phyloP scores from a whole-genome alignment of 768 basidiomycete genomes.

The Hygrocybe punicea region DNA sequence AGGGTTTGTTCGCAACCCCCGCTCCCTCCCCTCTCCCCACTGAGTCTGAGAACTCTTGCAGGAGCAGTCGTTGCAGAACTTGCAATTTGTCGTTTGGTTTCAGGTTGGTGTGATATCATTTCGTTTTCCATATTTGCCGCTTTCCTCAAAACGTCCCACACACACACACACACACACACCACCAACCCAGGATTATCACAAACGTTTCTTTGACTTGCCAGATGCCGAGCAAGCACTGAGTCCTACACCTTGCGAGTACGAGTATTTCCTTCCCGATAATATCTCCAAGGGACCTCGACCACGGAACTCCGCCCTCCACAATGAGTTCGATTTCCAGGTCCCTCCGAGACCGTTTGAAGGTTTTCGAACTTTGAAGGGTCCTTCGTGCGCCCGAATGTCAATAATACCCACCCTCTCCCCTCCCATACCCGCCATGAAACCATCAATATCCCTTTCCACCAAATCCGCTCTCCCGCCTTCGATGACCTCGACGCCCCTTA shows the following conservation, averaged over 20 bases:
- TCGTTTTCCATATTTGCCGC: background rate
- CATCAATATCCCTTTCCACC: background rate
- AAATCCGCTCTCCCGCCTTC: background rate
- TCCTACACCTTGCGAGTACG: conserved; percentile 21
- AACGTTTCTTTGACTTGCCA: conserved; percentile 32
- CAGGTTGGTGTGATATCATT: conserved; percentile 17
- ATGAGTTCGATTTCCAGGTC: background rate
- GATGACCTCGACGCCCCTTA: background rate
- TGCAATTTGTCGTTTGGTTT: conserved; percentile 39
- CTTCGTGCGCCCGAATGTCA: background rate
- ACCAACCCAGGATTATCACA: conserved; percentile 41
- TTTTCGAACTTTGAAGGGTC: background rate
- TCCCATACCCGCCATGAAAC: background rate
- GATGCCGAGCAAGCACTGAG: conserved; percentile 19
- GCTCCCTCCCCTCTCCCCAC: too few relatives aligned
- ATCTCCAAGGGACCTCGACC: background rate
- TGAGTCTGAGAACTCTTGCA: too few relatives aligned
- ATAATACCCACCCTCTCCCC: background rate
- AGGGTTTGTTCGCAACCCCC: conserved; percentile 25
- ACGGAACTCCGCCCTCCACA: background rate
- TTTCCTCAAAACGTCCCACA: too few relatives aligned
- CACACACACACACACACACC: too few relatives aligned
- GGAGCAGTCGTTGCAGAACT: conserved; percentile 33
- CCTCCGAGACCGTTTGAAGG: background rate
- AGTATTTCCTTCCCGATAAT: background rate